Conservation (phyloP, 208 protist species). For the Wallacemonas sp. region DNA sequence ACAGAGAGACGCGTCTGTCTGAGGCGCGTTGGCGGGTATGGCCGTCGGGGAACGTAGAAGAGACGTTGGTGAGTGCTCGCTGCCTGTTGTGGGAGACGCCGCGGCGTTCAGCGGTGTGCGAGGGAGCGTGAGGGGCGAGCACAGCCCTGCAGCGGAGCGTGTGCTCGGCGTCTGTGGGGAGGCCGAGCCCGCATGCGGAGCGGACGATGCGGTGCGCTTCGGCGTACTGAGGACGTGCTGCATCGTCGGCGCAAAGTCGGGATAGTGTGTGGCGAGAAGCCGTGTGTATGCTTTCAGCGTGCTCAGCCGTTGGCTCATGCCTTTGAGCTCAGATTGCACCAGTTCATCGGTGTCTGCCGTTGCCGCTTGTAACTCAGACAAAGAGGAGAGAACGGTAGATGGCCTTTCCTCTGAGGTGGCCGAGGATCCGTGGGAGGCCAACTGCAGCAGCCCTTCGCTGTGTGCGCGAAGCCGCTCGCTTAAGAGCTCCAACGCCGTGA, state of each 20-base stretch:
- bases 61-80: neutral
- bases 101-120: neutral
- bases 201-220: neutral
- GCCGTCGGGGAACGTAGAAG: neutral
- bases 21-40: neutral
- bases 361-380: conserved; percentile 19
- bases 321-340: neutral
- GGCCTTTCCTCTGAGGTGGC: neutral
- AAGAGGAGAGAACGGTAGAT: conserved; percentile 16
- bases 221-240: neutral
- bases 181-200: neutral
- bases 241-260: neutral
- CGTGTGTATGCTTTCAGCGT: neutral
- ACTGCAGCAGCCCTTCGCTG: neutral
- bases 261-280: neutral
- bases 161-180: neutral
- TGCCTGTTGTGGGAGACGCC: neutral
- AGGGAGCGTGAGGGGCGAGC: neutral
- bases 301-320: neutral
- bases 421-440: neutral
- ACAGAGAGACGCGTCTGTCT: neutral
- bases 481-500: neutral
- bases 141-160: neutral
- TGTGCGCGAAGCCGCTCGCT: neutral
- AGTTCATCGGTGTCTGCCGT: neutral